Evolutionary conservation across 2,329 filamentous ascomycete genomes (phyloP), one percentile per base, ranked within the genome.

Genomic region (Fusarium sp.): DNA sequence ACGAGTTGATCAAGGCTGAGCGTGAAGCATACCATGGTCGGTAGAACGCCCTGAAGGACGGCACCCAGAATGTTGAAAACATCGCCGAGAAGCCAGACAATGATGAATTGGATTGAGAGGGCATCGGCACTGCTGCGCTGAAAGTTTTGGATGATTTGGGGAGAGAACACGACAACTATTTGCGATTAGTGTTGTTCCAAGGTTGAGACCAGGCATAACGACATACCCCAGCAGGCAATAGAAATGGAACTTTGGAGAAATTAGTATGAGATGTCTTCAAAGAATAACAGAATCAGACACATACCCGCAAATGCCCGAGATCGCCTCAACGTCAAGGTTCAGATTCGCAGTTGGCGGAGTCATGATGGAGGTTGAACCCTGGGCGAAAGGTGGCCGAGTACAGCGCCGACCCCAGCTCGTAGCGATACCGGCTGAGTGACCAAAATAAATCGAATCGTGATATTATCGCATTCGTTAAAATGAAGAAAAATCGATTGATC

Each of bases 61-160:
- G 95, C 93, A n/a, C 95, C 95, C 6, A 97, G 87, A 71, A 98
- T 97, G 80, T 98, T 98, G 87, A 97, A 98, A 74, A 98, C 91
- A 90, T 99, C 96, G 58, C 96, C 96, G 3, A 92, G 87, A 5
- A 98, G 88, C 96, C 96, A 99, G 78, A 97, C 90, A 68, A 97
- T 91, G 79, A 98, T 91, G 85, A 98, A 99, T 62, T 95, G 92
- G 20, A 98, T 89, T 1, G 94, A 97, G 3, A 98, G 87, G 6
- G 95, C 95, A 80, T 98, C 94, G 65, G 95, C 94, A 44, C 93
- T 97, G 74, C 90, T 86, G 62, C 95, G 90, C 71, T 91, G 91
- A 84, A 97, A 98, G 80, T 98, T 98, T 79, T 97, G 94, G 76
- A 97, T 92, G 77, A 99, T 98, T 77, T 99, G 96, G 5, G 96